Conservation (phyloP, 164 flowering plant genomes). For the Stephania cephalantha region DNA sequence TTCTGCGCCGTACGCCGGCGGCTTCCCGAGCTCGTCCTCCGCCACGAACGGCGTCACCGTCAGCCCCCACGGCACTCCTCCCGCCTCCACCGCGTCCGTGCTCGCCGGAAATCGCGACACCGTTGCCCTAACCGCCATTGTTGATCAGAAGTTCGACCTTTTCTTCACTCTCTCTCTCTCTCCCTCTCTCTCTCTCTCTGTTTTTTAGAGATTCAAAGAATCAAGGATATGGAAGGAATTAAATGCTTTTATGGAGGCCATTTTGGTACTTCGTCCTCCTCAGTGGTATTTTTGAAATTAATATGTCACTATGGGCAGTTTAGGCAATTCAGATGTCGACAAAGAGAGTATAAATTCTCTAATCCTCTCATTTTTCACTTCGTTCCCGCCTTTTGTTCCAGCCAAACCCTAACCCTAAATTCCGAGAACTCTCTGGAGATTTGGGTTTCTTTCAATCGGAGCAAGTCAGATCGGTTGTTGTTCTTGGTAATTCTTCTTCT, state of each 20-base stretch:
- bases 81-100: constrained; percentile 55
- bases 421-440: too few species aligned
- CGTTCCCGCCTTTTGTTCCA: not conserved
- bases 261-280: too few species aligned
- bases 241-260: not conserved
- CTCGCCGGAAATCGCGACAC: constrained; percentile 70
- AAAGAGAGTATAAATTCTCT: not conserved
- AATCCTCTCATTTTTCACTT: not conserved
- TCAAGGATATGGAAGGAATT: not conserved
- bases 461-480: too few species aligned
- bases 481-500: too few species aligned
- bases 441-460: too few species aligned
- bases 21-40: constrained; percentile 63
- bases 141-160: not conserved
- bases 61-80: constrained; percentile 89
- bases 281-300: too few species aligned
- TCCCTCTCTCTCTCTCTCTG: not conserved
- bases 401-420: not conserved
- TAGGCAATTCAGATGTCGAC: too few species aligned
- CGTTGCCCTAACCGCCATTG: constrained; percentile 84
- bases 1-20: constrained; percentile 67
- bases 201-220: not conserved
- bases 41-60: constrained; percentile 77
- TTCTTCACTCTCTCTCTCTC: not conserved
- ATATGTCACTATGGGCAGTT: too few species aligned